phyloP scores from a whole-genome alignment of 139 green algal species.

The Chlorella sp. region DNA sequence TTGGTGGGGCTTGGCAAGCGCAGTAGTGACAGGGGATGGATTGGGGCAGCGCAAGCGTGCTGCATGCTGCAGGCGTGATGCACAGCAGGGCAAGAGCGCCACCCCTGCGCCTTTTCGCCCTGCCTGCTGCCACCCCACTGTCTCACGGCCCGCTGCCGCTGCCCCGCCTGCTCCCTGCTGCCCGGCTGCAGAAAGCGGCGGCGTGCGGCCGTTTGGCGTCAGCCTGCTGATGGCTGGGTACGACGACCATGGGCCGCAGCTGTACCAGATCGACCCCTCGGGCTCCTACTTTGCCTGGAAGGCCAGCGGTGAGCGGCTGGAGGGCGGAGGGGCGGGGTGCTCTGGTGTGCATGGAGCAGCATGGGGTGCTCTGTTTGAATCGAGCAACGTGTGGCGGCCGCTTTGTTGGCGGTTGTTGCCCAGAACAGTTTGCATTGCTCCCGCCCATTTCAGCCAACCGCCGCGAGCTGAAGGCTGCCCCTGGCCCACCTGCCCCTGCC shows the following conservation, averaged over 20 bases:
- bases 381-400: no score
- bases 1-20: not conserved
- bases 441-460: no score
- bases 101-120: not conserved
- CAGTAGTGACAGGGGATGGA: no score
- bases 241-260: constrained; percentile 95
- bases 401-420: no score
- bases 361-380: no score
- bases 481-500: no score
- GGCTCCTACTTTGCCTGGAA: constrained; percentile 99
- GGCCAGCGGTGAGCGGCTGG: constrained; percentile 66
- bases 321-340: not conserved
- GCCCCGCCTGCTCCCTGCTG: not conserved
- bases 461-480: no score
- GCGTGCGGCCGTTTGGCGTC: constrained; percentile 98
- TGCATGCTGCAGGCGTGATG: no score
- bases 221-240: constrained; percentile 96
- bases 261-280: constrained; percentile 98
- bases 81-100: not conserved
- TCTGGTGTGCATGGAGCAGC: no score
- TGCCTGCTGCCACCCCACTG: not conserved
- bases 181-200: constrained; percentile 82
- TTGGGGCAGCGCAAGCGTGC: no score
- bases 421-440: no score
- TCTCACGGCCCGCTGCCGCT: not conserved